These are phyloP conservation scores for Alopecurus myosuroides DNA, from an alignment of 176 grass and related monocot species.

Conservation along the genomic window DNA sequence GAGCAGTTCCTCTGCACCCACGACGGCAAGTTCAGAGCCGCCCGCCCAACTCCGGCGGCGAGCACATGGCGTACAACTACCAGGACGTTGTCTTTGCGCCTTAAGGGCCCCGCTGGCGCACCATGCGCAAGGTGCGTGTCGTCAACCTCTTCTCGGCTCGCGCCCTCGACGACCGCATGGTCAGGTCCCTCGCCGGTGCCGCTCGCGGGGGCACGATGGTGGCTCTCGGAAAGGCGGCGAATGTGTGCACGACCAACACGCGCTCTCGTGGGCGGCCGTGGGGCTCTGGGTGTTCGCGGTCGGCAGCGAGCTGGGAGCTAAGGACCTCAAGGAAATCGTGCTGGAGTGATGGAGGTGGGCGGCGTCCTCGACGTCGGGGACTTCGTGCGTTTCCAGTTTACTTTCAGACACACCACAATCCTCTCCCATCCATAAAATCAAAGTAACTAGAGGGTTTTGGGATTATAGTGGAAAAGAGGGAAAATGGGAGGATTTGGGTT, in stretches of 20 bases:
- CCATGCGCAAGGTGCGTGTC: conserved; percentile 52
- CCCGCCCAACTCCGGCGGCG: conserved; percentile 58
- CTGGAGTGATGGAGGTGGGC: conserved; percentile 48
- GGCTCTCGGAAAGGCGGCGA: conserved; percentile 34
- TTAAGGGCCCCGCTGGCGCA: conserved; percentile 63
- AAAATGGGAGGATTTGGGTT: no score
- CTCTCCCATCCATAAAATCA: no score
- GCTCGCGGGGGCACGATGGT: not conserved
- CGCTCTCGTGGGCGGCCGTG: conserved; percentile 44
- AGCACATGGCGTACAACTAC: conserved; percentile 83
- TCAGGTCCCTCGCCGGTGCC: conserved; percentile 9
- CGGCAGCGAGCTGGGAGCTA: conserved; percentile 10
- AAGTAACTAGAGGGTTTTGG: no score
- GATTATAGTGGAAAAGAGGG: no score
- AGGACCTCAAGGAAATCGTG: conserved; percentile 60
- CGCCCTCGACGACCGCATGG: conserved; percentile 57
- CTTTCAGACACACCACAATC: no score
- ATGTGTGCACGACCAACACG: conserved; percentile 66
- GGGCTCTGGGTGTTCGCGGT: conserved; percentile 50
- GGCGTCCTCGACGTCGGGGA: conserved; percentile 60
- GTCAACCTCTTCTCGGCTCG: conserved; percentile 63
- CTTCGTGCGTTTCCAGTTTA: no score
- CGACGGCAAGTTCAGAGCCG: conserved; percentile 70
- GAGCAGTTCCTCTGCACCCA: conserved; percentile 58
- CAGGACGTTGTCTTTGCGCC: conserved; percentile 78